Evolutionary conservation across 1,284 basidiomycete species (phyloP).

Genomic region (Irpex sp.): DNA sequence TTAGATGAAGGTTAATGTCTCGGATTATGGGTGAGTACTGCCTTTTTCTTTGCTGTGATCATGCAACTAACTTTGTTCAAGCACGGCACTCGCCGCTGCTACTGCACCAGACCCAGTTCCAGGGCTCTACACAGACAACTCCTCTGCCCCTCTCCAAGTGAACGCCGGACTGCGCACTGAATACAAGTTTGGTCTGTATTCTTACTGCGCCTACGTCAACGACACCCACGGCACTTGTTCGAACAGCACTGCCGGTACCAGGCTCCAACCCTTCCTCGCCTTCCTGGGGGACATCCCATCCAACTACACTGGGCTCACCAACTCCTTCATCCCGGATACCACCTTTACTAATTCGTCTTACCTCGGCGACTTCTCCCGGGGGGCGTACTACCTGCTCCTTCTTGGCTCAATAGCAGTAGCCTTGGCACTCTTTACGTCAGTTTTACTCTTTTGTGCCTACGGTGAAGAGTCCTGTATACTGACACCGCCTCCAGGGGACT

Average conservation of each 20-base stretch:
- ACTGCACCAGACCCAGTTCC: slow-evolving; percentile 52
- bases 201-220: slow-evolving; percentile 69
- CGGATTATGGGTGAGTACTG: slow-evolving; percentile 58
- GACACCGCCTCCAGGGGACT: slow-evolving; percentile 50
- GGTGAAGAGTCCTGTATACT: slow-evolving; percentile 1
- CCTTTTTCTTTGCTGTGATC: slow-evolving; percentile 2
- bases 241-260: slow-evolving; percentile 52
- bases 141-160: slow-evolving; percentile 55
- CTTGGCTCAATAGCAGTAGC: slow-evolving; percentile 67
- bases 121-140: slow-evolving; percentile 67
- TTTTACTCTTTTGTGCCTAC: slow-evolving; percentile 25
- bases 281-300: slow-evolving; percentile 62
- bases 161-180: slow-evolving; percentile 60
- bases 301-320: slow-evolving; percentile 59
- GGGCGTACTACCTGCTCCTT: slow-evolving; percentile 72
- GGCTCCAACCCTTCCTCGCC: slow-evolving; percentile 57
- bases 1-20: slow-evolving; percentile 67
- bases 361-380: slow-evolving; percentile 58
- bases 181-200: slow-evolving; percentile 77
- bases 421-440: slow-evolving; percentile 58
- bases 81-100: slow-evolving; percentile 46
- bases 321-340: slow-evolving; percentile 46
- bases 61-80: slow-evolving; percentile 10
- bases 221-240: slow-evolving; percentile 59
- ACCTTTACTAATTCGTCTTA: slow-evolving; percentile 62